A percentile compares a stretch with the other conserved stretches of the same genome.
phyloP scores from a whole-genome alignment of 2,329 filamentous ascomycete genomes.

The Alternaria tenuissima region DNA sequence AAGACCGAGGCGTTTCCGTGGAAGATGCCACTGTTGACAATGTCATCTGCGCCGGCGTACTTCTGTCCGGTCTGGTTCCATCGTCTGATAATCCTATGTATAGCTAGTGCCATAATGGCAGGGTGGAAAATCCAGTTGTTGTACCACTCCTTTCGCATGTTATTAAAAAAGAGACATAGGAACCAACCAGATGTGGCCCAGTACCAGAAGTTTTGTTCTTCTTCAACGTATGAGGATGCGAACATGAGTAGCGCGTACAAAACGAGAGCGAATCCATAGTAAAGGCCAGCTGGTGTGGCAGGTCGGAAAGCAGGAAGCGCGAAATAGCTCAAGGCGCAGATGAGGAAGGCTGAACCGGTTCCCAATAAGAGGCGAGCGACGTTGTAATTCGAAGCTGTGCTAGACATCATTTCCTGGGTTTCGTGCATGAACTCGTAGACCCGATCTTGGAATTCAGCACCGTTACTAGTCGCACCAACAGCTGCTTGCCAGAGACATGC shows the following conservation, averaged over 20 bases:
- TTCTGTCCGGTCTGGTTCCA: constrained; percentile 99
- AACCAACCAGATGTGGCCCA: constrained; percentile 80
- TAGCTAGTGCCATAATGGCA: constrained; percentile 61
- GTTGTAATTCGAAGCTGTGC: constrained; percentile 92
- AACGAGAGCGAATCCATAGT: constrained; percentile 46
- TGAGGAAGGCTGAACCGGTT: constrained; percentile 54
- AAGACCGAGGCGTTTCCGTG: constrained; percentile 62
- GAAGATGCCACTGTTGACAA: constrained; percentile 68
- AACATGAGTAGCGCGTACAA: constrained; percentile 92
- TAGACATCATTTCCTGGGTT: constrained; percentile 83
- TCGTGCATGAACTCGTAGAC: constrained; percentile 68
- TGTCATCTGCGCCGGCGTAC: constrained; percentile 87
- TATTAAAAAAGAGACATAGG: constrained; percentile 57
- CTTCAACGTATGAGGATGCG: constrained; percentile 95
- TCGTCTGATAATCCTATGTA: constrained; percentile 72
- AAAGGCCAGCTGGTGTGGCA: constrained; percentile 60
- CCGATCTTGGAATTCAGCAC: constrained; percentile 43
- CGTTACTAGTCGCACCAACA: constrained; percentile 18
- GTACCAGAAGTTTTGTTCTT: constrained; percentile 99
- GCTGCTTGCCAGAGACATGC: constrained; percentile 72
- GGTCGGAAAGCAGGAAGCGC: constrained; percentile 51
- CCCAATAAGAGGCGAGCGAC: constrained; percentile 67
- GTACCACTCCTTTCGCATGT: constrained; percentile 41
- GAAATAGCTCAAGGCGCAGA: constrained; percentile 51
- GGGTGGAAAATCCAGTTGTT: constrained; percentile 41